A percentile compares a stretch with the other conserved stretches of the same genome.
Evolutionary conservation across 352 stramenopile species (phyloP).

Genomic region (Pilasporangium apinafurcum): DNA sequence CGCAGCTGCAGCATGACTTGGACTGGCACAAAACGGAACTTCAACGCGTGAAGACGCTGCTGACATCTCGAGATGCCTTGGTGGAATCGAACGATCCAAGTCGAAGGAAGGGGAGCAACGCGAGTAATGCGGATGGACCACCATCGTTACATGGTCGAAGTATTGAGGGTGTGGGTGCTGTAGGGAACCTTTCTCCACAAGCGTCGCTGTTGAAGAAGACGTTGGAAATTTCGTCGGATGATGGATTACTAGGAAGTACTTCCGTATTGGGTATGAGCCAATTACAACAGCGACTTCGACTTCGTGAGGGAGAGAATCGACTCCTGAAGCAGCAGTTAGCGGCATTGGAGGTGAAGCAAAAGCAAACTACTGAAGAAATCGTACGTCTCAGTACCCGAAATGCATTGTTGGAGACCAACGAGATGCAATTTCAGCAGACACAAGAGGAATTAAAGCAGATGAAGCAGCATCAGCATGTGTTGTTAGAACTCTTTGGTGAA

Average conservation of each 20-base stretch:
- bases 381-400: constrained; percentile 70
- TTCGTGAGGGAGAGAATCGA: constrained; percentile 69
- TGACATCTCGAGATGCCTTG: neutral
- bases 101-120: too few relatives aligned
- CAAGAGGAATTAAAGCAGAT: constrained; percentile 47
- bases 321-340: constrained; percentile 69
- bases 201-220: constrained; percentile 59
- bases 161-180: constrained; percentile 10
- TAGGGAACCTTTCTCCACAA: constrained; percentile 23
- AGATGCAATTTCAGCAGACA: constrained; percentile 34
- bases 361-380: constrained; percentile 65
- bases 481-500: constrained; percentile 80
- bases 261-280: constrained; percentile 72
- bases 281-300: constrained; percentile 61
- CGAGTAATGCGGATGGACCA: too few relatives aligned
- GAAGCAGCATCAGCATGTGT: constrained; percentile 70
- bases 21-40: constrained; percentile 61
- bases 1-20: constrained; percentile 45
- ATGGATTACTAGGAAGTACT: constrained; percentile 19
- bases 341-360: constrained; percentile 55
- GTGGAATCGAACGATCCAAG: too few relatives aligned
- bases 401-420: constrained; percentile 57
- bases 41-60: constrained; percentile 23
- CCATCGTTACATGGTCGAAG: neutral
- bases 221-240: constrained; percentile 27